Evolutionary conservation across 139 green algal genomes (phyloP), one percentile per base, ranked within the genome.

Genomic region (Mychonastes homosphaera): DNA sequence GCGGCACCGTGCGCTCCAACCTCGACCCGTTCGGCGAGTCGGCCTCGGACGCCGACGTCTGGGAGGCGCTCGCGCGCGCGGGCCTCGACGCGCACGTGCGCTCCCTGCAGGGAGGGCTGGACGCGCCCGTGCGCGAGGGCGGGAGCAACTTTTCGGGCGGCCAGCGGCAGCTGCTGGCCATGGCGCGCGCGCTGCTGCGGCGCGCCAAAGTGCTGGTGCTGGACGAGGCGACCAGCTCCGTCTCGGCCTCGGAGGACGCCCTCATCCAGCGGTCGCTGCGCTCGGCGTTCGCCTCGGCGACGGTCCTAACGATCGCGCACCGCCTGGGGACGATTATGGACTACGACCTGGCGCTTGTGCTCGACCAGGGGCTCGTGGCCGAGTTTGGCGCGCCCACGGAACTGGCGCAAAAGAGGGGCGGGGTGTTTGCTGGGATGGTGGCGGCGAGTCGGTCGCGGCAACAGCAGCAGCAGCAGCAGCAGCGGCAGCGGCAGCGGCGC

Each of bases 111-210:
- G 50, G 49, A 27, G 88, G 87, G 16, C 67, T 97, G 57, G 76
- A 92, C 53, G 62, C 80, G 0, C 41, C 57, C 43, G 73, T 96
- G 46, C 62, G 81, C 52, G 89, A 95, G 65, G 76, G 67, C 6
- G 90, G 89, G 32, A 65, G 75, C 52, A 92, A 92, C 59, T 59
- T 95, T 3, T 84, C 65, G 40, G 73, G 81, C 26, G 89, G 89
- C 5, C 84, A 96, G 76, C 58, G 81, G 6, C 89, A 96, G 79
- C 75, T 97, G 53, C 73, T 96, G 26, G 95, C 87, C 76, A 81
- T 88, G 68, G 75, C 77, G 15, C 66, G 74, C 0, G 74, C 74
- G 6, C 65, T 81, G 61, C 65, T 81, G 52, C 34, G 70, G 18
- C 47, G 47, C 28, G 62, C 45, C 13, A 61, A 75, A 44, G 61